Percentiles rank a stretch among this genome's conserved stretches.
Conservation (phyloP, 306 rosid genomes). For the Lotus japonicus region DNA sequence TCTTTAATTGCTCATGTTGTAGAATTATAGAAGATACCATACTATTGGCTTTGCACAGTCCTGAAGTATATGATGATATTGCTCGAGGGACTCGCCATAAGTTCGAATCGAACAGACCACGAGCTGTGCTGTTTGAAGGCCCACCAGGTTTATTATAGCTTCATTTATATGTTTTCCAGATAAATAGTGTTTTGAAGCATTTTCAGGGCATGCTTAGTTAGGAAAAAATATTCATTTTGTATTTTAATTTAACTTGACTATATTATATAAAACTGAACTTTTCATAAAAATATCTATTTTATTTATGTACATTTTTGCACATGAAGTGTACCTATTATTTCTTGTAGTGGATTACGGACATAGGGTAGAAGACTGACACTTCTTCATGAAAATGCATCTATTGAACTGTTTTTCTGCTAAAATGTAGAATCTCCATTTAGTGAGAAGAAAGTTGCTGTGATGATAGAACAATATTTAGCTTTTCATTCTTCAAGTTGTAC, state of each 20-base stretch:
- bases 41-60: conserved; percentile 76
- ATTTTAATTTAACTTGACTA: neutral
- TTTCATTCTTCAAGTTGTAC: neutral
- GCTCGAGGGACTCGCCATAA: conserved; percentile 76
- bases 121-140: conserved; percentile 93
- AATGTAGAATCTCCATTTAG: conserved; percentile 10
- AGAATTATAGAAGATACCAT: conserved; percentile 86
- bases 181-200: conserved; percentile 2
- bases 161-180: neutral
- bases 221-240: neutral
- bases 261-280: neutral
- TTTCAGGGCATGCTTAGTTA: neutral
- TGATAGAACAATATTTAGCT: neutral
- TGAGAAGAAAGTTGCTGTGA: neutral
- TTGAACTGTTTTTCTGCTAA: neutral
- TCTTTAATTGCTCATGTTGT: conserved; percentile 16
- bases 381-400: conserved; percentile 6
- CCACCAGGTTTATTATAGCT: conserved; percentile 64
- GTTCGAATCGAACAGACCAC: conserved; percentile 86
- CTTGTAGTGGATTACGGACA: neutral
- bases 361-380: neutral
- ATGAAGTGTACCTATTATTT: neutral
- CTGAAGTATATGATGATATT: conserved; percentile 81
- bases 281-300: neutral
- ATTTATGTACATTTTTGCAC: neutral